These are phyloP conservation scores for Dryas integrifolia DNA, from an alignment of 331 rosid species.

Conservation along the genomic window DNA sequence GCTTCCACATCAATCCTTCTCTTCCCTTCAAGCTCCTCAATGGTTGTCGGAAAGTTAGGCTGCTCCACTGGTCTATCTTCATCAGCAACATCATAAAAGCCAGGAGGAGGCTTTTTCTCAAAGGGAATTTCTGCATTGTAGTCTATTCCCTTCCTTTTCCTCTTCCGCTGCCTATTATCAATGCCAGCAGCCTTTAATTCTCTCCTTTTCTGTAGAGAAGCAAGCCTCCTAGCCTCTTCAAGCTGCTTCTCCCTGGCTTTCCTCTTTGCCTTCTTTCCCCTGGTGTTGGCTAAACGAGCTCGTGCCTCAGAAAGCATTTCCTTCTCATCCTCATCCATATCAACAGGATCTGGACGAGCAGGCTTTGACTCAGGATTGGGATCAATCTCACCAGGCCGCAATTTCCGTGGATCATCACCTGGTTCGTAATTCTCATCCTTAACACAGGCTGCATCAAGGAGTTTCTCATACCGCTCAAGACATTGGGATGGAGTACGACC, in stretches of 20 bases:
- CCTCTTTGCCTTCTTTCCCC: conserved; percentile 92
- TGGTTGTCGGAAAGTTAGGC: conserved; percentile 78
- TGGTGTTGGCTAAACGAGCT: conserved; percentile 92
- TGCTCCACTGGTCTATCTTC: conserved; percentile 79
- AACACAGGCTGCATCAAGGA: conserved; percentile 91
- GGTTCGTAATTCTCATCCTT: conserved; percentile 94
- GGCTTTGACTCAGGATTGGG: conserved; percentile 96
- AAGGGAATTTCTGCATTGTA: conserved; percentile 90
- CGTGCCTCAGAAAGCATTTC: conserved; percentile 99
- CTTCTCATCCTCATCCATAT: conserved; percentile 99
- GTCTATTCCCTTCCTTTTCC: conserved; percentile 91
- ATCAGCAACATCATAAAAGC: conserved; percentile 75
- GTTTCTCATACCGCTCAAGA: conserved; percentile 88
- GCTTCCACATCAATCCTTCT: conserved; percentile 79
- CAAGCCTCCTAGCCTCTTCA: conserved; percentile 97
- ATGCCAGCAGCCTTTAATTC: conserved; percentile 96
- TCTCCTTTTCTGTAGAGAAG: conserved; percentile 87
- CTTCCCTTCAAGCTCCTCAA: conserved; percentile 93
- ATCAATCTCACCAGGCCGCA: conserved; percentile 96
- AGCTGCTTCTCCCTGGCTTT: conserved; percentile 97
- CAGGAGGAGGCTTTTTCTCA: conserved; percentile 95
- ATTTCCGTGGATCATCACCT: conserved; percentile 85
- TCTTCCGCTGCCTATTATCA: conserved; percentile 79
- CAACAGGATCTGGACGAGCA: conserved; percentile 96
- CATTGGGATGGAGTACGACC: conserved; percentile 98